phyloP scores from a whole-genome alignment of 352 stramenopile species.

The Pythium coloratum region DNA sequence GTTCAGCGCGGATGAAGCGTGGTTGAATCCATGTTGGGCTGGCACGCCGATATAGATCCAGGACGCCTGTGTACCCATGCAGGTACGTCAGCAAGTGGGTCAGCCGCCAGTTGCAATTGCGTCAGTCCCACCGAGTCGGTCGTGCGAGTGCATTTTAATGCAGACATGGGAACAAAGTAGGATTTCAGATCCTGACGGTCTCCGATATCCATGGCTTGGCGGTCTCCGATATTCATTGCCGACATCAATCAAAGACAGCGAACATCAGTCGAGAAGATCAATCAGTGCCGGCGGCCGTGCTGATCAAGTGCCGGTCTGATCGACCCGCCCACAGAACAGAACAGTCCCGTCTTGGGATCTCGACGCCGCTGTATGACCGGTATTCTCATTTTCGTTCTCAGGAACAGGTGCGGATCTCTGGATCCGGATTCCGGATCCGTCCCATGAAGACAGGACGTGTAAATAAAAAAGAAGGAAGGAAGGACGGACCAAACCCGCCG shows the following conservation, averaged over 20 bases:
- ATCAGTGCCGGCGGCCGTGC: too few species aligned
- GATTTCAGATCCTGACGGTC: too few species aligned
- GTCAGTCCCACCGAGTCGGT: neutral
- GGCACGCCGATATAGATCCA: neutral
- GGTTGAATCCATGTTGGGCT: neutral
- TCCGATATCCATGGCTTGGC: too few species aligned
- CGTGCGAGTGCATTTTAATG: neutral
- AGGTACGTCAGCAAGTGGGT: neutral
- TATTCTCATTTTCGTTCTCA: constrained; percentile 3
- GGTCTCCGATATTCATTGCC: neutral
- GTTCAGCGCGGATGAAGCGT: too few species aligned
- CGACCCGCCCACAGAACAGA: neutral
- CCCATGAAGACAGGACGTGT: neutral
- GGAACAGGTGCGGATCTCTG: neutral
- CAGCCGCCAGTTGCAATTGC: neutral
- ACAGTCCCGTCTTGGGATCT: neutral
- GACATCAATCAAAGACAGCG: neutral
- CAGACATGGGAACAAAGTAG: neutral
- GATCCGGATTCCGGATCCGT: neutral
- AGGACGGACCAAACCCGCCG: neutral
- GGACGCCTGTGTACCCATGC: neutral
- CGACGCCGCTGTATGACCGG: neutral
- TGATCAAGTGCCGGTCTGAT: neutral
- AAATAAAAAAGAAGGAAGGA: neutral
- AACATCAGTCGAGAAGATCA: neutral